Base-by-base conservation (phyloP, 257 asterid species). In the Plantago elongata region DNA sequence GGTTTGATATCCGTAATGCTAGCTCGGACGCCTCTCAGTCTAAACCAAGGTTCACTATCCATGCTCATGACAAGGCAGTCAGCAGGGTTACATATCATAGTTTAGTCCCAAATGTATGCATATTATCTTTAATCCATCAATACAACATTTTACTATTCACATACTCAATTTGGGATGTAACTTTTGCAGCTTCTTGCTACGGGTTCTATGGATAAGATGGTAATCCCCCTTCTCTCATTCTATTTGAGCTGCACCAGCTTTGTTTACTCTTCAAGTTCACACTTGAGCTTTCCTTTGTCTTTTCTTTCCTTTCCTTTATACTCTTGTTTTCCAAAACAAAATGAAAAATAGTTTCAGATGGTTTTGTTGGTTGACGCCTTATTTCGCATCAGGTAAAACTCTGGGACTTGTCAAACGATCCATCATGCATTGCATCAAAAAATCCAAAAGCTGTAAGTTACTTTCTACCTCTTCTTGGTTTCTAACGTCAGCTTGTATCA, bases 21-120 rank as follows among this genome's bases (percentile, higher is more conserved):
- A 78, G 78, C 68, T 79, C 92, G 18, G 72, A 77, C 65, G 40
- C 40, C 29, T 73, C 83, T 16, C 74, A 69, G 74, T 67, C 86
- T 48, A 78, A 74, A 77, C 91, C 95, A 65, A 78, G 71, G 62
- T 92, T 92, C 75, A 83, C 95, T 58, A 74, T 92, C 71, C 95
- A 92, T 66, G 95, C 99, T 13, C 99, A 89, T 75, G 97, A 83
- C 71, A 87, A 89, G 73, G 95, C 95, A 40, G 99, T 82, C 72
- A 81, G 81, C 69, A 27, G 88, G 3, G 60, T 92, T 64, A 81
- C 95, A 37, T 92, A 83, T 71, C 83, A 81, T 72, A 75, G 61
- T 40, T 56, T 61, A 50, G 79, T 77, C 48, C 96, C 91, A 64
- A 92, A 92, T 81, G 99, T 86, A 75, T 5, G 69, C 14, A 56